Evolutionary conservation across 164 flowering plant species (phyloP), one percentile per base, ranked within the genome.

Genomic region (Stephania cephalantha): DNA sequence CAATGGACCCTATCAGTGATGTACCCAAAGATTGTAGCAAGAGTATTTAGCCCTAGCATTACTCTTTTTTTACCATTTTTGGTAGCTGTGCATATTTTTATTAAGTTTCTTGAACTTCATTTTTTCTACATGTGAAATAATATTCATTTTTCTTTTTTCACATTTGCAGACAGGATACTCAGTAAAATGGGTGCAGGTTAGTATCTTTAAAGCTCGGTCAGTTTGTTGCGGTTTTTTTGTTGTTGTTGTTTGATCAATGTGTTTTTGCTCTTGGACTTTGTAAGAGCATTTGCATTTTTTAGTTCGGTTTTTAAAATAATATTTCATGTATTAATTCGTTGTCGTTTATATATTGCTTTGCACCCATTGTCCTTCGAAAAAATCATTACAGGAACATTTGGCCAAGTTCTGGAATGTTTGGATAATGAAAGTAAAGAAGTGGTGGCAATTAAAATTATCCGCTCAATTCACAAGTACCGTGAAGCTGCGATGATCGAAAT

Each of bases 401-500:
- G 97, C 55, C 95, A 88, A 83, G 98, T 95, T 17, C 79, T 95
- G 78, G 98, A 95, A 84, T 95, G 98, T 77, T 85, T 86, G 82
- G 98, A 95, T 81, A 82, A 84, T 79, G 94, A 91, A 78, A 89
- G 76, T 79, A 86, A 85, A 72, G 97, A 95, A 77, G 55, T 85
- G 71, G 98, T 95, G 72, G 98, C 98, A 18, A 88, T 95, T 61
- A 95, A 95, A 88, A 82, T 95, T 75, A 88, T 95, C 9, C 95
- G 98, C 8, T 87, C 92, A 44, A 89, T 88, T 63, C 83, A 83
- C 61, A 95, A 93, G 83, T 95, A 95, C 73, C 93, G 98, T 29
- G 97, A 95, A 76, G 98, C 97, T 71, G 98, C 98, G 66, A 87
- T 93, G 97, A 93, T 93, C 81, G 98, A 95, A 79, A 88, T 95